Evolutionary conservation across 805 yeast species (phyloP).

Genomic region (Wickerhamomyces tratensis): DNA sequence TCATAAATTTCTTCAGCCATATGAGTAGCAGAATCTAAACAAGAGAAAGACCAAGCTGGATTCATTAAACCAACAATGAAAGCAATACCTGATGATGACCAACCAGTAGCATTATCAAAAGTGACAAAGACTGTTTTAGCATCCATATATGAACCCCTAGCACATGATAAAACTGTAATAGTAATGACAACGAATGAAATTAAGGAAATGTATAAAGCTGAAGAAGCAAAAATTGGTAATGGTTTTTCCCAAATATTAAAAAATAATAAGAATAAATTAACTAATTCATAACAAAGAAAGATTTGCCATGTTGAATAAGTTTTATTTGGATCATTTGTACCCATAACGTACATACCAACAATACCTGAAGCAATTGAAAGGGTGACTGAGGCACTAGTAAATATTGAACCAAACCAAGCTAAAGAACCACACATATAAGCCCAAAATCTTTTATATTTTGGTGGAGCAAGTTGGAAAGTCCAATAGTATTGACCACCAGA

Average conservation of each 20-base stretch:
- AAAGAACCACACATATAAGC: conserved; percentile 52
- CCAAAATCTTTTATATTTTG: conserved; percentile 24
- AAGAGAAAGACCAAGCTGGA: conserved; percentile 62
- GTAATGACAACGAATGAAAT: conserved; percentile 46
- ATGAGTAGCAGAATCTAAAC: conserved; percentile 64
- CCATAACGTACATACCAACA: conserved; percentile 38
- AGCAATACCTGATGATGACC: conserved; percentile 49
- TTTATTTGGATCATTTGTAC: conserved; percentile 22
- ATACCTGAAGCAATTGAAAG: conserved; percentile 41
- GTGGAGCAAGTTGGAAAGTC: conserved; percentile 46
- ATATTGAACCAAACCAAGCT: conserved; percentile 53
- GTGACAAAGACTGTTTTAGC: conserved; percentile 44
- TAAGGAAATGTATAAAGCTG: conserved; percentile 42
- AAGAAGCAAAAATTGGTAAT: conserved; percentile 39
- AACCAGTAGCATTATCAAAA: conserved; percentile 49
- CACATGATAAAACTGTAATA: conserved; percentile 39
- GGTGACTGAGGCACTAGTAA: conserved; percentile 52
- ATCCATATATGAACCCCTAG: conserved; percentile 41
- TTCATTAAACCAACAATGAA: conserved; percentile 60
- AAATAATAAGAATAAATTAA: conserved; percentile 31
- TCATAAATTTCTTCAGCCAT: conserved; percentile 54
- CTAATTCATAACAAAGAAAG: conserved; percentile 37
- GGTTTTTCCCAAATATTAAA: conserved; percentile 42
- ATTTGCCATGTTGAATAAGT: conserved; percentile 42
- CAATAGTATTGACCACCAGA: conserved; percentile 55